Conservation (phyloP, 352 stramenopile species). For the Globisporangium sylvaticum region DNA sequence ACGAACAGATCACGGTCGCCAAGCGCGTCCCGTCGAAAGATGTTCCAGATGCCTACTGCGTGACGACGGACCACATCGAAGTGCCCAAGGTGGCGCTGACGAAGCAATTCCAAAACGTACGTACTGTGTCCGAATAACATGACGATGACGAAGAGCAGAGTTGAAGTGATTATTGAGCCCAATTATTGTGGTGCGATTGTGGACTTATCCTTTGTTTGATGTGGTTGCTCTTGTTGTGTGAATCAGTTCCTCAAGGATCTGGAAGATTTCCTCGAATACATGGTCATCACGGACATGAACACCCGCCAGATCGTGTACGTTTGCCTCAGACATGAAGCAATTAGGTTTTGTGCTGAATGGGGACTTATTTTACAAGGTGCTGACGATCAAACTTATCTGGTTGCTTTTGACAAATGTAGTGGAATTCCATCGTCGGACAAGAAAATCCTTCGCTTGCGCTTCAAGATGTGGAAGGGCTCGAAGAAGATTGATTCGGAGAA, state of each 20-base stretch:
- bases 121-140: neutral
- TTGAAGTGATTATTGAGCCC: neutral
- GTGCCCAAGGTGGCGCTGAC: conserved; percentile 56
- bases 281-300: conserved; percentile 81
- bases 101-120: conserved; percentile 40
- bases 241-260: conserved; percentile 57
- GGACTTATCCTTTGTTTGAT: neutral
- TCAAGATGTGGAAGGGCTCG: conserved; percentile 59
- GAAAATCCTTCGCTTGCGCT: conserved; percentile 53
- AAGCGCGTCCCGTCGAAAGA: conserved; percentile 58
- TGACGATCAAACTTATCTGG: neutral
- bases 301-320: conserved; percentile 54
- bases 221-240: neutral
- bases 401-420: conserved; percentile 21
- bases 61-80: conserved; percentile 61
- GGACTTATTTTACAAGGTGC: neutral
- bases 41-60: conserved; percentile 59
- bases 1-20: conserved; percentile 50
- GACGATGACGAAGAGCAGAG: neutral
- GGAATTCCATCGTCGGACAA: conserved; percentile 65
- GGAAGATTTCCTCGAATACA: conserved; percentile 66
- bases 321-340: neutral
- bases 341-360: neutral
- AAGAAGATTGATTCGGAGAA: conserved; percentile 56
- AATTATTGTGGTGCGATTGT: neutral